Percentiles rank a stretch among this genome's conserved stretches.
Conservation (phyloP, 192 early-diverging fungal species). For the Rhizophagus prolifer region DNA sequence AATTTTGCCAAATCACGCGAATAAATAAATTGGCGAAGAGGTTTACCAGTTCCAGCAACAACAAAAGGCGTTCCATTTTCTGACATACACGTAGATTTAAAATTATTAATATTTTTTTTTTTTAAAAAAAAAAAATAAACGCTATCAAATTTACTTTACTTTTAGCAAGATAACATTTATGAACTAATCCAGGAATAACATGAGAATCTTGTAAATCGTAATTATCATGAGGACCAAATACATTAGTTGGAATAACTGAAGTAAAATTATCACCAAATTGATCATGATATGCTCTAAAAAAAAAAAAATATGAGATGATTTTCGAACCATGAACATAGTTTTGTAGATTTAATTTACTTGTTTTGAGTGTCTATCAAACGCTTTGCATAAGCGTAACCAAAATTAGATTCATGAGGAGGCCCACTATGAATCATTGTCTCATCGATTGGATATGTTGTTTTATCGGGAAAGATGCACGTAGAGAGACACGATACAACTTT, state of each 20-base stretch:
- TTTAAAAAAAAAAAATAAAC: slow-evolving; percentile 26
- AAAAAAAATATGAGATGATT: background rate
- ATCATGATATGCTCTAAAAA: slow-evolving; percentile 65
- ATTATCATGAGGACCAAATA: slow-evolving; percentile 82
- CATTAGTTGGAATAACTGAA: slow-evolving; percentile 79
- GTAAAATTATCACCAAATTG: slow-evolving; percentile 81
- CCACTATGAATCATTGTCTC: slow-evolving; percentile 84
- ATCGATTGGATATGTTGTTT: slow-evolving; percentile 80
- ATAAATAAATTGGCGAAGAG: slow-evolving; percentile 82
- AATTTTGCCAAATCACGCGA: slow-evolving; percentile 77
- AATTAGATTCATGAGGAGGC: slow-evolving; percentile 79
- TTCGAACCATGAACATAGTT: background rate
- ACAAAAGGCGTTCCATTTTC: slow-evolving; percentile 73
- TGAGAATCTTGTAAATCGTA: slow-evolving; percentile 77
- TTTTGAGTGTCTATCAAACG: slow-evolving; percentile 84
- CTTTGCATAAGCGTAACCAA: slow-evolving; percentile 81
- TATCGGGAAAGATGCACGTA: slow-evolving; percentile 84
- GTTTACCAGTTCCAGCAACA: slow-evolving; percentile 72
- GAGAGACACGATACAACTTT: slow-evolving; percentile 86
- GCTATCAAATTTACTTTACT: slow-evolving; percentile 45
- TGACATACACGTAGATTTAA: slow-evolving; percentile 18
- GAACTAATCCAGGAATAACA: slow-evolving; percentile 76
- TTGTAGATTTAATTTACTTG: slow-evolving; percentile 46
- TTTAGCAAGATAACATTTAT: slow-evolving; percentile 82
- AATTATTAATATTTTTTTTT: background rate